Percentiles rank a stretch among this genome's conserved stretches.
Evolutionary conservation across 352 stramenopile genomes (phyloP).

Genomic region (Pythium periplocum): DNA sequence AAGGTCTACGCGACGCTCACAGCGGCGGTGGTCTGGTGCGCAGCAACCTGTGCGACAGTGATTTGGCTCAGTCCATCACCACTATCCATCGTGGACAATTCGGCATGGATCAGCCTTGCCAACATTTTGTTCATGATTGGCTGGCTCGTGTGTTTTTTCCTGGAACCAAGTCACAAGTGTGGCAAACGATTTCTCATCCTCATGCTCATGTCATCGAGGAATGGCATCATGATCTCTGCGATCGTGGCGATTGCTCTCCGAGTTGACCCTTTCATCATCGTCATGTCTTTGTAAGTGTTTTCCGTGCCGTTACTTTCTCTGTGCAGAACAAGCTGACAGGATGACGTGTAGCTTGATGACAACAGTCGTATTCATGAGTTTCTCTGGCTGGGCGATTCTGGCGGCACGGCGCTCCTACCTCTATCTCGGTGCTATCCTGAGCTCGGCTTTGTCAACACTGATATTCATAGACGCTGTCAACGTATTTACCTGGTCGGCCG

Average conservation of each 20-base stretch:
- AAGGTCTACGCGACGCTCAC: slow-evolving; percentile 69
- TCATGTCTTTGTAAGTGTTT: slow-evolving; percentile 62
- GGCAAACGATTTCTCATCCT: slow-evolving; percentile 62
- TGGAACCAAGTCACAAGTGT: slow-evolving; percentile 49
- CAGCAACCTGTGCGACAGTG: slow-evolving; percentile 34
- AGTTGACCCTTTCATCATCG: slow-evolving; percentile 71
- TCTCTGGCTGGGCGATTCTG: slow-evolving; percentile 72
- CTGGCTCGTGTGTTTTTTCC: slow-evolving; percentile 56
- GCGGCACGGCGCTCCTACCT: slow-evolving; percentile 74
- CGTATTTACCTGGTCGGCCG: slow-evolving; percentile 55
- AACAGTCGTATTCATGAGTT: slow-evolving; percentile 81
- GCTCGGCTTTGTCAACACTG: slow-evolving; percentile 55
- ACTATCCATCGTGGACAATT: slow-evolving; percentile 26
- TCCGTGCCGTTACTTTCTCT: not conserved
- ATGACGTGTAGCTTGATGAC: slow-evolving; percentile 39
- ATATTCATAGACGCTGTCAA: slow-evolving; percentile 45
- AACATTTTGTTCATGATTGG: slow-evolving; percentile 38
- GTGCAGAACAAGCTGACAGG: not conserved
- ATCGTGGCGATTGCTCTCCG: slow-evolving; percentile 71
- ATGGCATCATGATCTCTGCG: slow-evolving; percentile 65
- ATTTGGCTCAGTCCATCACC: slow-evolving; percentile 28
- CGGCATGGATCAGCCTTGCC: slow-evolving; percentile 33
- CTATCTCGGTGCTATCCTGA: slow-evolving; percentile 78
- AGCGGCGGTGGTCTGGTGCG: slow-evolving; percentile 47
- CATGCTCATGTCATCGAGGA: slow-evolving; percentile 55